These are phyloP conservation scores for Trypanosoma conorhini DNA, from an alignment of 208 protist genomes.

Conservation along the genomic window DNA sequence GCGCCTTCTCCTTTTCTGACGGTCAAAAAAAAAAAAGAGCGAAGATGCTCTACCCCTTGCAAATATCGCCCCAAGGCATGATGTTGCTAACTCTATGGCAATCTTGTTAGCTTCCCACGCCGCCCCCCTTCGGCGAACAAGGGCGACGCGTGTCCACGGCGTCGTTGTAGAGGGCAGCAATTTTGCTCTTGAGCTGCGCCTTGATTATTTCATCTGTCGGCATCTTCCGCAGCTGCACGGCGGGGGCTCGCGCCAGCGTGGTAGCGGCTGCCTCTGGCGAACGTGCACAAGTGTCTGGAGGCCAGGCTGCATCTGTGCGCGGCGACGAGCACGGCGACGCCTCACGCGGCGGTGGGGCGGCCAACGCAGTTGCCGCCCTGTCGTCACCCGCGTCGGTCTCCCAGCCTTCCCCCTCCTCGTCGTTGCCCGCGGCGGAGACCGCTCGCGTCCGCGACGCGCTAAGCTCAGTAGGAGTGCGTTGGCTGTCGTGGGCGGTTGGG, in stretches of 20 bases:
- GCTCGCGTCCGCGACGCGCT: neutral
- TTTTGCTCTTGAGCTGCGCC: slow-evolving; percentile 2
- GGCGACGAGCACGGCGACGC: neutral
- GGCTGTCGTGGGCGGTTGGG: neutral
- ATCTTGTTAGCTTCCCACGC: neutral
- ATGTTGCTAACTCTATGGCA: too few relatives aligned
- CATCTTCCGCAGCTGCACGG: neutral
- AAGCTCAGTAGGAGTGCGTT: neutral
- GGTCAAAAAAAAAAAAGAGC: neutral
- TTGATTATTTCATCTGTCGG: neutral
- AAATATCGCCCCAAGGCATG: neutral
- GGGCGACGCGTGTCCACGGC: neutral
- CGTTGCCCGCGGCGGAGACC: neutral
- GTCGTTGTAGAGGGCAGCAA: slow-evolving; percentile 7
- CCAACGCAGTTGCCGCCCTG: neutral
- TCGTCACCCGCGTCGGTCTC: neutral
- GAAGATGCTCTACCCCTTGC: neutral
- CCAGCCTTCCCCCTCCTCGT: neutral
- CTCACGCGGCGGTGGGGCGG: neutral
- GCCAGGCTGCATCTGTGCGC: neutral
- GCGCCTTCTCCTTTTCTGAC: slow-evolving; percentile 16
- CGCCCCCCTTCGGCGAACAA: neutral
- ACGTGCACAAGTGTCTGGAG: neutral
- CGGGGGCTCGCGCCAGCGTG: neutral
- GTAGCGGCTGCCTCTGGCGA: neutral